Percentiles rank a stretch among this genome's conserved stretches.
Evolutionary conservation across 139 green algal species (phyloP).

Genomic region (Chlamydomonas sp.): DNA sequence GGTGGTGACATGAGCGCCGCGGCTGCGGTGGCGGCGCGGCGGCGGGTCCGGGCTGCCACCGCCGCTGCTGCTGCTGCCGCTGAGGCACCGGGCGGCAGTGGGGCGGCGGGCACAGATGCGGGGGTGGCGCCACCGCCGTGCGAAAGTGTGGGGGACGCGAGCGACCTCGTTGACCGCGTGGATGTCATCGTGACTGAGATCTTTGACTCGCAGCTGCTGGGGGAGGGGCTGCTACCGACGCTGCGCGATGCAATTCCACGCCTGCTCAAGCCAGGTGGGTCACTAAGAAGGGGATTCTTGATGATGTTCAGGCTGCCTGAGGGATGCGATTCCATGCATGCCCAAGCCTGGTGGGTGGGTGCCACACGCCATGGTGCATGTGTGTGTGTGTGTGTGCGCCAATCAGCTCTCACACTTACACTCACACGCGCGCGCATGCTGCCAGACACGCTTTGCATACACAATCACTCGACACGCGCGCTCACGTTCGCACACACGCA

Average conservation of each 20-base stretch:
- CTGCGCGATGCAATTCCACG: slow-evolving; percentile 39
- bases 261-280: slow-evolving; percentile 38
- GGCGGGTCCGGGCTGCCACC: background rate
- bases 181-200: slow-evolving; percentile 60
- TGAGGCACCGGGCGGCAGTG: no score
- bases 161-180: slow-evolving; percentile 5
- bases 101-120: no score
- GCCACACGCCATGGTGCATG: no score
- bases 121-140: no score
- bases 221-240: slow-evolving; percentile 52
- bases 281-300: background rate
- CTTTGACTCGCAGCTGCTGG: slow-evolving; percentile 56
- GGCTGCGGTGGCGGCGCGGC: background rate
- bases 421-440: no score
- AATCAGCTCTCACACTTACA: no score
- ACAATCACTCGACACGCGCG: no score
- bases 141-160: background rate
- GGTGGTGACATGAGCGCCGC: background rate
- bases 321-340: no score
- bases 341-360: no score
- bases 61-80: slow-evolving; percentile 9
- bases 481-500: no score
- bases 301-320: background rate
- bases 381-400: no score
- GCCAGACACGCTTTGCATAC: no score